Base-by-base conservation (phyloP, 179 eudicot genomes). In the Amaranthus tricolor region DNA sequence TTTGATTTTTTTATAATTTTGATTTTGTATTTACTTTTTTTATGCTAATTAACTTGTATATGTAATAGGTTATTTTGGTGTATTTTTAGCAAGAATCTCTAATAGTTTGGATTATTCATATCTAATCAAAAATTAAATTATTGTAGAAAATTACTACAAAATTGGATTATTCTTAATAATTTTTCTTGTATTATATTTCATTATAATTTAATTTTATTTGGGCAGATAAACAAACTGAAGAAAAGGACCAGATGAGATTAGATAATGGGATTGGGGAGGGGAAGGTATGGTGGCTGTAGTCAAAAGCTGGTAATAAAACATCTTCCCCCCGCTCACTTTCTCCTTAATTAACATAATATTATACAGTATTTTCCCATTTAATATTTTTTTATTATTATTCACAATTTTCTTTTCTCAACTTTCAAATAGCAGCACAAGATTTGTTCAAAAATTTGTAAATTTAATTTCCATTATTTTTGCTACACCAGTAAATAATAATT, bases 301-400 rank as follows among this genome's bases (percentile, higher is more conserved):
- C 61, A 59, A 83, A 77, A 76, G 71, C 68, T 70, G 76, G 60
- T 67, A 68, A 76, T 60, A 79, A 73, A 79, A 69, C 71, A 0
- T 63, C 51, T 60, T 49, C 53, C 10, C 53, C 10, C 40, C 40
- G 3, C 3, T 31, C 40, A 3, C 40, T 31, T 31, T 31, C 40
- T 31, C 40, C 40, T 31, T 31, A 31, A 31, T 31, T 17, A 7
- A 20, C 48, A 15, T 57, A 44, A 45, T 4, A 6, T 13, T 16
- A 66, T 72, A 88, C 86, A 81, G 83, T 82, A 77, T 71, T 77
- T 84, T 78, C 68, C 83, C 80, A 84, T 84, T 82, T 66, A 7
- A 14, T 15, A 13, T n/a, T 55, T 56, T 45, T 48, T 49, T 64
- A 43, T 13, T 64, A 40, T 57, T 69, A 53, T 74, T 16, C 6